Percentiles rank a stretch among this genome's conserved stretches.
These are phyloP conservation scores for Botryotinia calthae DNA, from an alignment of 2,329 filamentous ascomycete genomes.

Conservation along the genomic window DNA sequence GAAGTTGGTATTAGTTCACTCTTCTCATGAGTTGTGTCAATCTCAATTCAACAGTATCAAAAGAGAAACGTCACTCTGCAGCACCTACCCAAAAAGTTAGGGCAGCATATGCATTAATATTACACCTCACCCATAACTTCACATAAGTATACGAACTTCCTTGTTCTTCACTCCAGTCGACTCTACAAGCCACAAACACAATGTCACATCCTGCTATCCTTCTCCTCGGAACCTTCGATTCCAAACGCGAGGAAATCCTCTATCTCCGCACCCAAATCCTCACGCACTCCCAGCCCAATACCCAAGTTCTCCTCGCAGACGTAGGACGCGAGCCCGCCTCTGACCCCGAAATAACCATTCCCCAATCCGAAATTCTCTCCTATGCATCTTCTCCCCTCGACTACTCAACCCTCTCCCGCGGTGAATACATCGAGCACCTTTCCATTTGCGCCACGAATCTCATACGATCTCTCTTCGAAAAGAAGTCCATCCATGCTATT, in stretches of 20 bases:
- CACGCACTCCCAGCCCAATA: constrained; percentile 19
- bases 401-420: constrained; percentile 46
- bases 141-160: background rate
- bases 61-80: background rate
- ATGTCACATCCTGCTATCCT: constrained; percentile 45
- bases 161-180: background rate
- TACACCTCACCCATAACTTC: background rate
- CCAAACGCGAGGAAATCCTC: constrained; percentile 58
- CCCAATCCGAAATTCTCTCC: constrained; percentile 45
- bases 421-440: constrained; percentile 57
- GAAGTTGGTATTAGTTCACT: background rate
- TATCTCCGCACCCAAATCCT: constrained; percentile 50
- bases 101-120: background rate
- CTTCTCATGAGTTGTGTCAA: background rate
- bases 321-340: constrained; percentile 49
- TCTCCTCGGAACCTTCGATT: constrained; percentile 61
- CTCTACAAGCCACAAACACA: background rate
- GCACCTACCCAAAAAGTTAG: background rate
- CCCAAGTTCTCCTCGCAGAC: constrained; percentile 51
- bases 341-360: constrained; percentile 48
- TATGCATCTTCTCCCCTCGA: constrained; percentile 36
- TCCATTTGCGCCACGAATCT: constrained; percentile 46
- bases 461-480: constrained; percentile 43
- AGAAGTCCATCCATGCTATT: constrained; percentile 51
- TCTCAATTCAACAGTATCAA: background rate